Base-by-base conservation (phyloP, 208 protist genomes). In the Polymyxa betae region DNA sequence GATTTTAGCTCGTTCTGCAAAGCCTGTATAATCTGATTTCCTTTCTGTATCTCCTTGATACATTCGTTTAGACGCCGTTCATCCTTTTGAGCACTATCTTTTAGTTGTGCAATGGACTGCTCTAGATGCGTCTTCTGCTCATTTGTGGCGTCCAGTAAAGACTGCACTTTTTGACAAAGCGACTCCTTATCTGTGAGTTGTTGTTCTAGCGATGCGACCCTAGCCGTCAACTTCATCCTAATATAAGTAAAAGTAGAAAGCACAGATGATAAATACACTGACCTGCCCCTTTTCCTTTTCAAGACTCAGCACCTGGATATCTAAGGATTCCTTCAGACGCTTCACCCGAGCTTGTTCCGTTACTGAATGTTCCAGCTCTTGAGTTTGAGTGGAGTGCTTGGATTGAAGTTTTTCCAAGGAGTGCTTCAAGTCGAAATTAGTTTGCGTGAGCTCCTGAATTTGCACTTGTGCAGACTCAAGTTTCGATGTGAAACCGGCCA, bases 391-490 rank as follows among this genome's bases (percentile, higher is more conserved):
- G n/a, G 5, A 5, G n/a, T 38, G 35, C 10, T n/a, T 5, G 12
- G 5, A 20, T 43, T 82, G 72, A 5, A 82, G n/a, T 16, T 20
- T 40, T 5, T 35, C 35, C 5, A 82, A 82, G 12, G 72, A 82
- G 72, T 82, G 72, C 5, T 5, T 82, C 72, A 82, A 82, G 35
- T 82, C 35, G 72, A 82, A 82, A 45, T 45, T 82, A 5, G 72
- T 38, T 82, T 82, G 16, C 72, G 72, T 20, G 16, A 45, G n/a
- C 12, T 82, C 72, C 40, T 43, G 5, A 35, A 20, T 43, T 43
- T 82, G 72, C 12, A 38, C 10, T 43, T 82, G 72, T 38, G 35
- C 16, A 43, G n/a, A 5, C 16, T 82, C 72, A 35, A 35, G 12
- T n/a, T 43, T 82, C 5, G n/a, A 45, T 20, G n/a, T 35, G 40